Evolutionary conservation across 2,329 filamentous ascomycete genomes (phyloP).

Genomic region (Penicillium fuscoglaucum): DNA sequence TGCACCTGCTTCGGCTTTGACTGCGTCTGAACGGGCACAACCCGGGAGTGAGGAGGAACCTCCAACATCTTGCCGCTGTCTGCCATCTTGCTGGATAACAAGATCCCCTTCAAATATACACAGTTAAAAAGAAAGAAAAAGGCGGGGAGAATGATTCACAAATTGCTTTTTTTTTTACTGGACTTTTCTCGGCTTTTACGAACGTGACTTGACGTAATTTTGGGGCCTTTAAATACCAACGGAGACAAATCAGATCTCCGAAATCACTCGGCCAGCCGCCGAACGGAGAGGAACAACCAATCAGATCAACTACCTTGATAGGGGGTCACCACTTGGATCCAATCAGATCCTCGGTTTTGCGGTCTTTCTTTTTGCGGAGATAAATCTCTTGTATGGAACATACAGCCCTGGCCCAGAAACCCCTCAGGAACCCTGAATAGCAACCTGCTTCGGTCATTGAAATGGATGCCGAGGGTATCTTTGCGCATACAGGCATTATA

Average conservation of each 20-base stretch:
- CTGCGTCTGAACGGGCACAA: conserved; percentile 21
- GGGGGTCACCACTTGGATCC: conserved; percentile 9
- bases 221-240: conserved; percentile 25
- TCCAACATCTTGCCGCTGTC: conserved; percentile 36
- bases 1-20: conserved; percentile 41
- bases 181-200: conserved; percentile 9
- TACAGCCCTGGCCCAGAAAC: conserved; percentile 5
- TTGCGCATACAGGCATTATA: background rate
- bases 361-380: conserved; percentile 7
- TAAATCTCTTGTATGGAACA: conserved; percentile 16
- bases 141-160: conserved; percentile 12
- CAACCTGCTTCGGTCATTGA: conserved; percentile 8
- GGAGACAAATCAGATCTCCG: conserved; percentile 40
- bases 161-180: conserved; percentile 11
- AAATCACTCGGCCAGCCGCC: conserved; percentile 25
- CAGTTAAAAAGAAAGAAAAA: conserved; percentile 9
- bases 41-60: conserved; percentile 21
- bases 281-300: conserved; percentile 8
- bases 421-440: background rate
- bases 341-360: conserved; percentile 36
- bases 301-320: background rate
- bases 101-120: conserved; percentile 12
- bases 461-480: conserved; percentile 11
- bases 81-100: conserved; percentile 35
- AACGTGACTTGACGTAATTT: conserved; percentile 25